phyloP scores from a whole-genome alignment of 441 rosid species.

The Daphne laureola region DNA sequence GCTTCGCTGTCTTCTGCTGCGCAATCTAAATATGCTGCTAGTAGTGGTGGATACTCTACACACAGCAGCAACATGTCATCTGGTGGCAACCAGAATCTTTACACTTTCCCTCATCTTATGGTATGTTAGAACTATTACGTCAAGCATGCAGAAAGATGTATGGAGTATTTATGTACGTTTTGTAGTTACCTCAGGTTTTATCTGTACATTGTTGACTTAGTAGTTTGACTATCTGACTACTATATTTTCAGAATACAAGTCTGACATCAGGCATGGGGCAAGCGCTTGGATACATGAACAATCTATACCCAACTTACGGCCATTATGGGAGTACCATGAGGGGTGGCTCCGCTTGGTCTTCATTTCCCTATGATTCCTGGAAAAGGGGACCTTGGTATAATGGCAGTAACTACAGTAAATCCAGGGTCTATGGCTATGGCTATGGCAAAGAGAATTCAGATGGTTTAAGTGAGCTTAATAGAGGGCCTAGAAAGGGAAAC shows the following conservation, averaged over 20 bases:
- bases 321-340: slow-evolving; percentile 41
- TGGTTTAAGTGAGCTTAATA: slow-evolving; percentile 59
- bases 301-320: slow-evolving; percentile 39
- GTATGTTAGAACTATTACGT: slow-evolving; percentile 20
- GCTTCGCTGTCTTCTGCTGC: slow-evolving; percentile 27
- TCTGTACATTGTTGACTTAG: neutral
- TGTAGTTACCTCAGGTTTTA: no score
- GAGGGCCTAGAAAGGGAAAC: slow-evolving; percentile 55
- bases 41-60: slow-evolving; percentile 29
- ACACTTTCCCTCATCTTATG: slow-evolving; percentile 25
- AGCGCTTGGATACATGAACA: slow-evolving; percentile 32
- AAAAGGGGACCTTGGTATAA: slow-evolving; percentile 45
- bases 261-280: slow-evolving; percentile 30
- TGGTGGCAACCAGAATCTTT: slow-evolving; percentile 40
- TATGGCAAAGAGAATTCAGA: slow-evolving; percentile 43
- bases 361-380: slow-evolving; percentile 53
- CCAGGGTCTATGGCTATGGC: slow-evolving; percentile 40
- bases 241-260: slow-evolving; percentile 41
- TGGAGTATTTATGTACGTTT: no score
- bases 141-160: no score
- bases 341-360: slow-evolving; percentile 42
- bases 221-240: slow-evolving; percentile 12
- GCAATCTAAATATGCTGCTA: slow-evolving; percentile 23
- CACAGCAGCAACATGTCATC: slow-evolving; percentile 21
- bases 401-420: slow-evolving; percentile 40